Evolutionary conservation across 2,329 filamentous ascomycete genomes (phyloP).

Genomic region (Pleomassaria siparia): DNA sequence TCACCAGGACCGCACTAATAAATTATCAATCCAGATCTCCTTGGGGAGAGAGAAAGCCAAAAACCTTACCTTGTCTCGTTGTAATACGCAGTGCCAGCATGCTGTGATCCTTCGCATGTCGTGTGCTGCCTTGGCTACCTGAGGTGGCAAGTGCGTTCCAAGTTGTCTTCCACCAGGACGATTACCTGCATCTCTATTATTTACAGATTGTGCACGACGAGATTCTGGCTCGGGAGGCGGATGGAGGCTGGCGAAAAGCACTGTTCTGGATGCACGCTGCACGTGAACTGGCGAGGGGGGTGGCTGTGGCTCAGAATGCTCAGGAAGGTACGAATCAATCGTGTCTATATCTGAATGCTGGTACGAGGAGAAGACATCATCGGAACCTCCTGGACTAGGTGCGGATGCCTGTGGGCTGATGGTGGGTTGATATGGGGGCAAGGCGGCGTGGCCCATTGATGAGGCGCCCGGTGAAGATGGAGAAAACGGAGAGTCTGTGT

Average conservation of each 20-base stretch:
- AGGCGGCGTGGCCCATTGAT: slow-evolving; percentile 19
- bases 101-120: slow-evolving; percentile 50
- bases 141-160: slow-evolving; percentile 40
- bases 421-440: slow-evolving; percentile 21
- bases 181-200: slow-evolving; percentile 23
- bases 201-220: slow-evolving; percentile 12
- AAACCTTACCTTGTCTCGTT: slow-evolving; percentile 47
- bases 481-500: slow-evolving; percentile 15
- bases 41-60: slow-evolving; percentile 3
- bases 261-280: slow-evolving; percentile 9
- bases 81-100: slow-evolving; percentile 53
- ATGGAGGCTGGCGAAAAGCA: slow-evolving; percentile 23
- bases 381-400: slow-evolving; percentile 34
- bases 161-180: slow-evolving; percentile 43
- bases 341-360: slow-evolving; percentile 28
- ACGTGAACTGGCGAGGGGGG: slow-evolving; percentile 9
- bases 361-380: slow-evolving; percentile 28
- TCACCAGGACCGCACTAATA: slow-evolving; percentile 43
- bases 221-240: slow-evolving; percentile 30
- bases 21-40: slow-evolving; percentile 11
- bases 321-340: slow-evolving; percentile 13
- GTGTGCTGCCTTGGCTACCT: slow-evolving; percentile 44
- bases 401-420: slow-evolving; percentile 27
- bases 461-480: slow-evolving; percentile 27
- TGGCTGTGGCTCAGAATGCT: slow-evolving; percentile 9